Conservation (phyloP, 768 basidiomycete species). For the Tricholoma hemisulphureum region DNA sequence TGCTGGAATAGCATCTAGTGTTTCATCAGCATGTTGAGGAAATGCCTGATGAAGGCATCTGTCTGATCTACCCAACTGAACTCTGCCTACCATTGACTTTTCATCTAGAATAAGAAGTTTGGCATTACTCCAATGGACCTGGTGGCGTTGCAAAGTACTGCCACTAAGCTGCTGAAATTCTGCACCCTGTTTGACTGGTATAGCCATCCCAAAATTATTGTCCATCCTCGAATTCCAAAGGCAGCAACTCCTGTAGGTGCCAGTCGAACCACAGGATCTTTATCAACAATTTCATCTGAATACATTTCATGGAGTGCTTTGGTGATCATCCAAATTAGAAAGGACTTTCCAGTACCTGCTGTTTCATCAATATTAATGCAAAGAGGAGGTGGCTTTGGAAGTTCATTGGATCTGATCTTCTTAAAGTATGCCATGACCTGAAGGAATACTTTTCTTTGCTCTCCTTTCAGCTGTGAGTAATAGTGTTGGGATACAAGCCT, state of each 20-base stretch:
- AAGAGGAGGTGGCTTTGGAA: conserved; percentile 3
- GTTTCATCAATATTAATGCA: conserved; percentile 26
- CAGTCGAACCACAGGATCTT: conserved; percentile 18
- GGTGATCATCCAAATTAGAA: conserved; percentile 24
- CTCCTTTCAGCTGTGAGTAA: conserved; percentile 8
- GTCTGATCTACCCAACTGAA: too few species aligned
- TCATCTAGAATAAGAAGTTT: too few species aligned
- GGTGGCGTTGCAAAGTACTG: too few species aligned
- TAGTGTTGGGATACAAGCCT: too few species aligned
- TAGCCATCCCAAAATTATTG: conserved; percentile 10
- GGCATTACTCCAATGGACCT: too few species aligned
- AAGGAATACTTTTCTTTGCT: conserved; percentile 8
- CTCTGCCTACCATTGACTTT: too few species aligned
- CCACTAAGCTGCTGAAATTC: too few species aligned
- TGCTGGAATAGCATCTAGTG: too few species aligned
- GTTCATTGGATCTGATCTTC: conserved; percentile 4
- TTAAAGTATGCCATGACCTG: conserved; percentile 12
- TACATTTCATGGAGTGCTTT: conserved; percentile 15
- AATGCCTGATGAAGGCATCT: too few species aligned
- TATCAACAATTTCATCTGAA: conserved; percentile 6
- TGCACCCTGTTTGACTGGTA: too few species aligned
- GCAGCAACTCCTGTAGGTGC: too few species aligned
- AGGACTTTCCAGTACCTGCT: conserved; percentile 29
- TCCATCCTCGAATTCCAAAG: conserved; percentile 24
- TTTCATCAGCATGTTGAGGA: too few species aligned